Base-by-base conservation (phyloP, 2,329 filamentous ascomycete genomes). In the Penicillium sp. region DNA sequence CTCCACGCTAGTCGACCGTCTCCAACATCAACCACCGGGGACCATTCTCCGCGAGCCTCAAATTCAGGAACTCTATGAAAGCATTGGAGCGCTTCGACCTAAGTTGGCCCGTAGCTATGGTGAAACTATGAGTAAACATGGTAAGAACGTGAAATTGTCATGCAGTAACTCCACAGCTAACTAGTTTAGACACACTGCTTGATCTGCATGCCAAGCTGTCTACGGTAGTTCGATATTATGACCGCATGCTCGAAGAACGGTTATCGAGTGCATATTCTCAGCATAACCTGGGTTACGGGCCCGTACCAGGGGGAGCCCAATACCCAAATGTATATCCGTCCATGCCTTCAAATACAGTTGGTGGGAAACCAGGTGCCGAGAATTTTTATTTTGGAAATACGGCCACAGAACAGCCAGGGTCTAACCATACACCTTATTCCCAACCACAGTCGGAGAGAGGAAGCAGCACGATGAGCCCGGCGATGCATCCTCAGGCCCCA, bases 81-180 rank as follows among this genome's bases (percentile, higher is more conserved):
- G 93, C 70, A 98, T 99, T 70, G 93, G 94, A n/a, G 86, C 92
- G 17, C 81, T 99, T 65, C 87, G 95, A 54, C 95, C 95, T 1
- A 99, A 99, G 77, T 83, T 99, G 59, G 95, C 95, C 5, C 87
- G 95, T 61, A 97, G 94, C 0, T 97, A 98, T 74, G 95, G 95
- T 59, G 95, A 99, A 81, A 97, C 95, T 0, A 98, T 99, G 95
- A 98, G 95, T 86, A 99, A 99, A 78, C 95, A 98, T 77, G 93
- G 92, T 92, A 81, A 79, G 30, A 41, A 21, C 17, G n/a, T 5
- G 11, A 38, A 45, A 21, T 13, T 50, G n/a, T 44, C 30, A 15
- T 8, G 29, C 7, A 47, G 47, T 45, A 7, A 15, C 13, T 48
- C 29, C 13, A 56, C 57, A 54, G 44, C 69, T 77, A 62, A 76